Conservation (phyloP, 2,329 filamentous ascomycete species). For the Alternaria sp. region DNA sequence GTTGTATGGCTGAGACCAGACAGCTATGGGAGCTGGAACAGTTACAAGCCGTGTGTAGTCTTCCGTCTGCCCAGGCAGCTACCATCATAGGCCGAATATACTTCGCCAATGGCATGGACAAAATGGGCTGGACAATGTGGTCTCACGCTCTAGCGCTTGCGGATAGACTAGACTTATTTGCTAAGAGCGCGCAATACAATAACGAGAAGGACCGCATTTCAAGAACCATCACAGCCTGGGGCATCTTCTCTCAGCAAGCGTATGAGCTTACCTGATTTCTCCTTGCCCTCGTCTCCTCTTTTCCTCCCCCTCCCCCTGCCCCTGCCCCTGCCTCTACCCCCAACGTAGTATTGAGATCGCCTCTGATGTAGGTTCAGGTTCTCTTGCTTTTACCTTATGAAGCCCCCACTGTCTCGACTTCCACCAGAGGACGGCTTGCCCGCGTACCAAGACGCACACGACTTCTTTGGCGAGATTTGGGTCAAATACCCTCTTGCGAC, state of each 20-base stretch:
- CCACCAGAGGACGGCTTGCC: not conserved
- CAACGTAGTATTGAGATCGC: not conserved
- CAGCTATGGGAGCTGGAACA: constrained; percentile 5
- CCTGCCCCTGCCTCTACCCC: not conserved
- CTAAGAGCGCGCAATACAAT: not conserved
- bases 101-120: constrained; percentile 8
- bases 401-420: not conserved
- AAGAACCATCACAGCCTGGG: constrained; percentile 7
- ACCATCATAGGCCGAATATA: constrained; percentile 6
- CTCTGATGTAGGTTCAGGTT: not conserved
- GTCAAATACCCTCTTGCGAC: constrained; percentile 2
- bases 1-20: constrained; percentile 1
- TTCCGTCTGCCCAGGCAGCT: constrained; percentile 1
- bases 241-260: constrained; percentile 9
- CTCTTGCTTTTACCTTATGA: constrained; percentile 7
- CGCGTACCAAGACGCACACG: not conserved
- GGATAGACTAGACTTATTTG: constrained; percentile 1
- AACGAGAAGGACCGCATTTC: not conserved
- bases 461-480: constrained; percentile 7
- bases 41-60: not conserved
- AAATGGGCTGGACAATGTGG: constrained; percentile 2
- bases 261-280: not conserved
- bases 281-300: not conserved
- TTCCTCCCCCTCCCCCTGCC: not conserved
- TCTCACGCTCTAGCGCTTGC: constrained; percentile 1